A percentile compares a stretch with the other conserved stretches of the same genome.
These are phyloP conservation scores for Kandelia obovata DNA, from an alignment of 345 rosid species.

Conservation along the genomic window DNA sequence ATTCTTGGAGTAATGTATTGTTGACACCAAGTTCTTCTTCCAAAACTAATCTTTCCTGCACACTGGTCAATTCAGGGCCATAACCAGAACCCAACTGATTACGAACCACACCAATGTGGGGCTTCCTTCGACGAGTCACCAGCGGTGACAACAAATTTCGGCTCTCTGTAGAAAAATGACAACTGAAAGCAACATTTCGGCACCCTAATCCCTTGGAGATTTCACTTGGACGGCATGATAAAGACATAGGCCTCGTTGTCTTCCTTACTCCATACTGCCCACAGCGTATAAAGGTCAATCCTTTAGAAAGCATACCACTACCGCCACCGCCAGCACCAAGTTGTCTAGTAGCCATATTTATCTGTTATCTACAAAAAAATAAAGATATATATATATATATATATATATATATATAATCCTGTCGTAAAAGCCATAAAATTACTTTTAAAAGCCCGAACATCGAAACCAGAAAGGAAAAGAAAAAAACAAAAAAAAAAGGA, in stretches of 20 bases:
- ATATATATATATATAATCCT: too few relatives aligned
- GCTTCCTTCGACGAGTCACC: constrained; percentile 33
- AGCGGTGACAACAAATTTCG: constrained; percentile 27
- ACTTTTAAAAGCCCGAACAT: too few relatives aligned
- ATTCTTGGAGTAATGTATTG: constrained; percentile 22
- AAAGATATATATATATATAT: neutral
- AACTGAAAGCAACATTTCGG: constrained; percentile 16
- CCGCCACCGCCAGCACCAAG: constrained; percentile 23
- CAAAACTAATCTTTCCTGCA: constrained; percentile 18
- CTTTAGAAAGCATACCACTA: constrained; percentile 21
- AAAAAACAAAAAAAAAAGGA: too few relatives aligned
- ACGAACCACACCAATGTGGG: constrained; percentile 18
- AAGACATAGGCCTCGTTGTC: constrained; percentile 17
- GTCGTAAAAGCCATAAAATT: too few relatives aligned
- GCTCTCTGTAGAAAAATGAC: constrained; percentile 19
- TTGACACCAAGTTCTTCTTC: constrained; percentile 30
- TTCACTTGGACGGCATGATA: constrained; percentile 11
- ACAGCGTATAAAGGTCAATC: constrained; percentile 29
- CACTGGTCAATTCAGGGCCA: constrained; percentile 38
- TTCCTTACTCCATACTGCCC: constrained; percentile 20
- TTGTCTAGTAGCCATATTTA: constrained; percentile 39
- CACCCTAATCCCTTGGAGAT: constrained; percentile 21
- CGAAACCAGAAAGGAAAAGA: too few relatives aligned
- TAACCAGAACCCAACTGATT: constrained; percentile 45
- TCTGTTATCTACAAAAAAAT: neutral